phyloP scores from a whole-genome alignment of 306 rosid genomes.

The Dryas drummondii region DNA sequence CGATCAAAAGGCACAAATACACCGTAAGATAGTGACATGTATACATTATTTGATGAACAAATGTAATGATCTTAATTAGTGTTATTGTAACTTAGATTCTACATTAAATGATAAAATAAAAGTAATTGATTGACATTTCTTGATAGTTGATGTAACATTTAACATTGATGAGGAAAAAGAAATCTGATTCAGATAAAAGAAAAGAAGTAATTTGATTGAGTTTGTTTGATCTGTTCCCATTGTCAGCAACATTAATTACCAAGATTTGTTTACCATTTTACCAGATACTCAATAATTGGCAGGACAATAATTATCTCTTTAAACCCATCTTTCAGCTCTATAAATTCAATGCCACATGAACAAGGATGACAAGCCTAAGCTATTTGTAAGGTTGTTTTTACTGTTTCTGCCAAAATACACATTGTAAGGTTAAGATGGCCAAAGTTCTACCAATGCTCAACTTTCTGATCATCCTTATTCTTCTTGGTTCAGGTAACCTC shows the following conservation, averaged over 20 bases:
- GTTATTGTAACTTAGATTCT: no score
- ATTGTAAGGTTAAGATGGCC: not conserved
- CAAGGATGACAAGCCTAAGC: not conserved
- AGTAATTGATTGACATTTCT: no score
- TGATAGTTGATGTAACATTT: not conserved
- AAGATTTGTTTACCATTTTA: not conserved
- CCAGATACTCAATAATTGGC: not conserved
- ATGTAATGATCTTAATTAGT: no score
- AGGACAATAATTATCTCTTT: not conserved
- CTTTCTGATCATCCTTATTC: not conserved
- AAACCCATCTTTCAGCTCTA: not conserved
- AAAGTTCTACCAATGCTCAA: not conserved
- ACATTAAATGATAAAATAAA: no score
- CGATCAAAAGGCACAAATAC: no score
- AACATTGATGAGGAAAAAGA: no score
- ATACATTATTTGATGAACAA: no score
- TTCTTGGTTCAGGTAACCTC: constrained; percentile 5
- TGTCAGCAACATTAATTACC: not conserved
- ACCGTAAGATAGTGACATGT: no score
- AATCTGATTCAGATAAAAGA: no score
- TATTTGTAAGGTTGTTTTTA: not conserved
- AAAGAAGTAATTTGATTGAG: no score
- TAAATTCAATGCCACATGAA: not conserved
- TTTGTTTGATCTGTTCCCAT: no score
- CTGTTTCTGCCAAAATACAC: not conserved